Evolutionary conservation across 805 yeast genomes (phyloP).

Genomic region (Metschnikowia chrysomelidarum): DNA sequence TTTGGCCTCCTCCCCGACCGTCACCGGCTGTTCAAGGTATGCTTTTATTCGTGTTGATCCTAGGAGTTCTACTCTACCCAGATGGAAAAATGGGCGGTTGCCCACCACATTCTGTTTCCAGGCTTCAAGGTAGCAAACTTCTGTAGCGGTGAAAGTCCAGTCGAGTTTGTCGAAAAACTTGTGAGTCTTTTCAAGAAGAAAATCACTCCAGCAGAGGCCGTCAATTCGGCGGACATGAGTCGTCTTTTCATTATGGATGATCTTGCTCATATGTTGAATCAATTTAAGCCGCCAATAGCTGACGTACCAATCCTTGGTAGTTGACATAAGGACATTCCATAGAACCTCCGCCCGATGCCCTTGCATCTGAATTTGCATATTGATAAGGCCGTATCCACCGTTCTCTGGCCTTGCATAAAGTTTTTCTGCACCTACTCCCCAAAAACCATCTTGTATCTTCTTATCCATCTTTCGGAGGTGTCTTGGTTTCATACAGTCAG

Average conservation of each 20-base stretch:
- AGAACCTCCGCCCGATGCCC: conserved; percentile 4
- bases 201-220: no score
- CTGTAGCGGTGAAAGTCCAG: conserved; percentile 1
- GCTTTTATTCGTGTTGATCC: no score
- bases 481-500: neutral
- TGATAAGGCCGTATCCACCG: conserved; percentile 4
- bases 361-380: conserved; percentile 2
- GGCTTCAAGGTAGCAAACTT: neutral
- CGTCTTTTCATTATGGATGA: no score
- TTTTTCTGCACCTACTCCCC: neutral
- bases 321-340: no score
- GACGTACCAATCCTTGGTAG: conserved; percentile 1
- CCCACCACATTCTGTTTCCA: no score
- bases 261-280: conserved; percentile 3
- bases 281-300: conserved; percentile 1
- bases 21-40: no score
- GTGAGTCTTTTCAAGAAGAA: neutral
- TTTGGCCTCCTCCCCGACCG: no score
- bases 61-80: no score
- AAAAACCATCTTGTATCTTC: neutral
- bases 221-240: no score
- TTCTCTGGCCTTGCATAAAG: conserved; percentile 1
- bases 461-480: conserved; percentile 3
- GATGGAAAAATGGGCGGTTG: no score
- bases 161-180: neutral